Evolutionary conservation across 2,329 filamentous ascomycete species (phyloP).

Genomic region (Cladosporium cucumerinum): DNA sequence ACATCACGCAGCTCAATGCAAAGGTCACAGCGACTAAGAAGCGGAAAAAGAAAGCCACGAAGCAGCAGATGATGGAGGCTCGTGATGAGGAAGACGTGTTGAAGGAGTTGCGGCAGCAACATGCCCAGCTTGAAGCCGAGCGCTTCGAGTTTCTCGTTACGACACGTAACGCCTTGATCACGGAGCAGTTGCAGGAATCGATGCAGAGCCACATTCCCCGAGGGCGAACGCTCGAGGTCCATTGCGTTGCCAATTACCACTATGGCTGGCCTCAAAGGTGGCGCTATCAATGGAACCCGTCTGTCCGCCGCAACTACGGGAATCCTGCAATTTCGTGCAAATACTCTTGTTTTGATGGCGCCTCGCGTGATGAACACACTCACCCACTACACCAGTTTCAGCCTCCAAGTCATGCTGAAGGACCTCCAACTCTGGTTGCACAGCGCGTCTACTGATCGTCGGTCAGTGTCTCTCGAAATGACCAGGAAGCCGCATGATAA

Average conservation of each 20-base stretch:
- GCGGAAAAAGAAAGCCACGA: conserved; percentile 13
- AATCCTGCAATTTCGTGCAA: conserved; percentile 22
- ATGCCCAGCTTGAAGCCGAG: background rate
- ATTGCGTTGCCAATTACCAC: conserved; percentile 28
- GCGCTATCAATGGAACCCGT: background rate
- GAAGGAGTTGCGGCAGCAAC: background rate
- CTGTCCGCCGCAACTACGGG: conserved; percentile 22
- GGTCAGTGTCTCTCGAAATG: conserved; percentile 8
- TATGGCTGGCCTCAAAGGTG: conserved; percentile 24
- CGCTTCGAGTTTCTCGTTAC: conserved; percentile 20
- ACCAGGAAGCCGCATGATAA: background rate
- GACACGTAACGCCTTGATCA: conserved; percentile 21
- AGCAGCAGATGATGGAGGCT: conserved; percentile 11
- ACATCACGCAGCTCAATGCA: conserved; percentile 13
- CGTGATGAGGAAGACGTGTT: conserved; percentile 11
- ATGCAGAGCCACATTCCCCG: conserved; percentile 17
- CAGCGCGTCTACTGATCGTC: background rate
- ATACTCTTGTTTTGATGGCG: conserved; percentile 18
- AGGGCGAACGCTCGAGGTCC: conserved; percentile 16
- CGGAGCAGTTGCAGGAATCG: conserved; percentile 7
- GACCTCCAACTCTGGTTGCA: conserved; percentile 19
- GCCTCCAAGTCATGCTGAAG: conserved; percentile 20
- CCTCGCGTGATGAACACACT: conserved; percentile 11
- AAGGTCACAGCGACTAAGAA: conserved; percentile 13
- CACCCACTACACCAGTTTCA: conserved; percentile 17